Evolutionary conservation across 2,329 filamentous ascomycete genomes (phyloP).

Genomic region (Emericellopsis cladophorae): DNA sequence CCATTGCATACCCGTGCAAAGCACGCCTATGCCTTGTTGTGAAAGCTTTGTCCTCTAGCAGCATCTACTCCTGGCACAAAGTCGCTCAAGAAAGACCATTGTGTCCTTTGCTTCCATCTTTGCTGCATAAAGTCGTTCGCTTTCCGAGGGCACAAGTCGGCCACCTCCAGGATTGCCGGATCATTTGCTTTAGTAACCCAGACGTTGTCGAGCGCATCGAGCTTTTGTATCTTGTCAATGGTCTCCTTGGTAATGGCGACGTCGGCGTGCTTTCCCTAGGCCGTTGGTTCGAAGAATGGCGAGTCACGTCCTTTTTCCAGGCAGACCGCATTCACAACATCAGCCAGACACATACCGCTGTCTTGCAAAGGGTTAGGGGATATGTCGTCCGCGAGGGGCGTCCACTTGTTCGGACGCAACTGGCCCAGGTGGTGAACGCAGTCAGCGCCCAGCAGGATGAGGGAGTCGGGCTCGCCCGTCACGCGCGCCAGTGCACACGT

Average conservation of each 20-base stretch:
- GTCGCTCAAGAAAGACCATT: constrained; percentile 10
- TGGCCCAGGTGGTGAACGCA: constrained; percentile 24
- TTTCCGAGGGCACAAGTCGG: constrained; percentile 9
- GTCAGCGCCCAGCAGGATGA: constrained; percentile 28
- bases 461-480: constrained; percentile 16
- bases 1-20: too few species aligned
- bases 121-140: constrained; percentile 11
- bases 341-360: not conserved
- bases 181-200: constrained; percentile 13
- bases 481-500: constrained; percentile 26
- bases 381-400: constrained; percentile 18
- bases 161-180: constrained; percentile 5
- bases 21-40: too few species aligned
- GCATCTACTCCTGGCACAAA: not conserved
- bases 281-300: not conserved
- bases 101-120: constrained; percentile 8
- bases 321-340: not conserved
- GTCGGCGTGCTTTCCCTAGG: not conserved
- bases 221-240: constrained; percentile 5
- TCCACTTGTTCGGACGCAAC: constrained; percentile 19
- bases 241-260: not conserved
- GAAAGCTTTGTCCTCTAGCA: too few species aligned
- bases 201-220: constrained; percentile 11
- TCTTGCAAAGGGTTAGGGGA: constrained; percentile 4
- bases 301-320: not conserved